These are phyloP conservation scores for Chenopodium berlandieri DNA, from an alignment of 148 eudicot genomes.

Conservation along the genomic window DNA sequence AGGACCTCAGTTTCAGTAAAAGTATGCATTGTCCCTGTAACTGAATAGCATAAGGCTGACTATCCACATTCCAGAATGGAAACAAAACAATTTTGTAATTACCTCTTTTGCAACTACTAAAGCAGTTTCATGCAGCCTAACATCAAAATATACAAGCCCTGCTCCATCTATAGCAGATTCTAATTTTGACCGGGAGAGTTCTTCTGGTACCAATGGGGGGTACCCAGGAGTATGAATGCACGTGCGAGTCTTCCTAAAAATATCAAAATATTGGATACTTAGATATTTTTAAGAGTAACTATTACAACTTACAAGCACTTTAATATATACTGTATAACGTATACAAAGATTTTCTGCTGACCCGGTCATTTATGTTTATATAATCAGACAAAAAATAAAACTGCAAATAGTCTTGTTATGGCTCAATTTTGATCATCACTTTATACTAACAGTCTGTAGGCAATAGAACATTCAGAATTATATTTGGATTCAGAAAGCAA, in stretches of 20 bases:
- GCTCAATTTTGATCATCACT: neutral
- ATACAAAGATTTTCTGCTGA: neutral
- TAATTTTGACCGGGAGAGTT: slow-evolving; percentile 56
- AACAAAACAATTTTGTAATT: slow-evolving; percentile 24
- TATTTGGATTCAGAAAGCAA: neutral
- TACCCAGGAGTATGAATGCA: slow-evolving; percentile 92
- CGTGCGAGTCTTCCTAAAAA: slow-evolving; percentile 87
- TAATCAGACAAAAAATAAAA: neutral
- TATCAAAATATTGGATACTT: slow-evolving; percentile 11
- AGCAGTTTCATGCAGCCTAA: slow-evolving; percentile 77
- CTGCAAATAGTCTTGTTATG: neutral
- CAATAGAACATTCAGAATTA: neutral
- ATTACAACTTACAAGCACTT: slow-evolving; percentile 3
- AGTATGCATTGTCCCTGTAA: neutral
- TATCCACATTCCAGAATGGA: slow-evolving; percentile 6
- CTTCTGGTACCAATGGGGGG: slow-evolving; percentile 89
- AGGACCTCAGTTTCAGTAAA: neutral
- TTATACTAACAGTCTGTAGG: neutral
- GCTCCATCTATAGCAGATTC: slow-evolving; percentile 60
- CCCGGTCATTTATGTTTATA: neutral
- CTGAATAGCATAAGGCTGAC: neutral
- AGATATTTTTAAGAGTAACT: neutral
- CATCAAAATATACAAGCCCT: slow-evolving; percentile 73
- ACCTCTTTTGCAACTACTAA: slow-evolving; percentile 78
- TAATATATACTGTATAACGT: neutral